Base-by-base conservation (phyloP, 192 early-diverging fungal species). In the Backusella australiensis region DNA sequence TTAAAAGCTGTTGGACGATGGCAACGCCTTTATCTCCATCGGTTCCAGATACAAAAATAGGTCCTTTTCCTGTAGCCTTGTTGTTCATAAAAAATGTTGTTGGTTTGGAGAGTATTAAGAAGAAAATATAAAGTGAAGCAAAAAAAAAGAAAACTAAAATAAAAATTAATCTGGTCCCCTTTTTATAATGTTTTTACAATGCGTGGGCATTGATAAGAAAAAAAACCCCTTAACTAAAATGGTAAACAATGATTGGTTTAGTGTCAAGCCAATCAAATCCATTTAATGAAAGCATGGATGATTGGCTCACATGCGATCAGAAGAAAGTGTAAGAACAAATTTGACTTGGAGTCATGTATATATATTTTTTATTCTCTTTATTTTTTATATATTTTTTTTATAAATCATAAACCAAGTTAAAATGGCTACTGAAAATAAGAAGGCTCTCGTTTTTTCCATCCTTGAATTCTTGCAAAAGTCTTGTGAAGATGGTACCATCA, bases 391-490 rank as follows among this genome's bases (percentile, higher is more conserved):
- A 26, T 69, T 69, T 14, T 12, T 41, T 41, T 36, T 32, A 29
- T 75, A 42, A 75, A 17, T 9, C n/a, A 9, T 11, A 34, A 32
- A 17, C 0, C 35, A 68, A 34, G 26, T 34, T 17, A 36, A 41
- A 29, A 76, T 81, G 76, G 80, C 80, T 53, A 72, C 76, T 72
- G 90, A 91, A 83, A 90, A 90, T 59, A 92, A 92, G 75, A 90
- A 91, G 79, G 88, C 86, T 52, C 86, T 96, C 44, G 93, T 94
- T 14, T 93, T 91, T 78, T 93, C 95, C 66, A 94, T 96, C 74
- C 85, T 93, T 75, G 93, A 95, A 74, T 96, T 92, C 84, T 84
- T 96, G 68, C 84, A 89, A 72, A 84, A 86, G 44, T 91, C 91
- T 34, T 85, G 90, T 81, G 79, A 87, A 74, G 88, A 90, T 72